Base-by-base conservation (phyloP, 2,329 filamentous ascomycete species). In the Leptographium flavum region DNA sequence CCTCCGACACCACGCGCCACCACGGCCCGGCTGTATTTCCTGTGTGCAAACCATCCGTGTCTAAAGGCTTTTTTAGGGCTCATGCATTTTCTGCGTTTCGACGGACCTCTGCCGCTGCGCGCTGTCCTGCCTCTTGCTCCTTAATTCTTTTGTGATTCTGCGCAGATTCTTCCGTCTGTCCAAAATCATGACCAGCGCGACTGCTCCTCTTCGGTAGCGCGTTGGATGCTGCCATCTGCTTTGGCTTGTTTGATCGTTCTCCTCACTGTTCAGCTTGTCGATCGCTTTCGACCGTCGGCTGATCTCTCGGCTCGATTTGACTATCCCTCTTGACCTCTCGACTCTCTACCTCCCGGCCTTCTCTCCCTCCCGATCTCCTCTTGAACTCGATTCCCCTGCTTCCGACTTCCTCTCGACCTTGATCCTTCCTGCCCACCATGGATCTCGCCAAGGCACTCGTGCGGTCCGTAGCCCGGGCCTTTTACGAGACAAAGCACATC, bases 401-500 rank as follows among this genome's bases (percentile, higher is more conserved):
- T 6, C 13, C 3, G 13, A 15, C 21, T 15, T 8, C 10, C 17
- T 17, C 41, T 8, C 14, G 13, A 7, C 10, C 22, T n/a, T n/a
- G n/a, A n/a, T n/a, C n/a, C n/a, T n/a, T 21, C n/a, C 17, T 10
- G 4, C 15, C 25, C 44, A 17, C 15, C 39, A 71, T 74, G 68
- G 71, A 74, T 60, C 61, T 74, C 49, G 70, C 72, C n/a, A 69
- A 87, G 60, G 81, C 81, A 35, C 79, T 96, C 52, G 79, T 96
- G 57, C 85, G 88, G 63, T 92, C 81, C 45, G 84, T 87, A 33
- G 82, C 80, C 57, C 83, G 87, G 59, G 81, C 85, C 46, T 94
- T 94, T 67, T 93, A 92, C 63, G 75, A 84, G 52, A 87, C 83
- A 31, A 83, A 87, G 56, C 82, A 92, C 57, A 81, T 92, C 50